A percentile compares a stretch with the other conserved stretches of the same genome.
Evolutionary conservation across 306 rosid species (phyloP).

Genomic region (Parietaria judaica): DNA sequence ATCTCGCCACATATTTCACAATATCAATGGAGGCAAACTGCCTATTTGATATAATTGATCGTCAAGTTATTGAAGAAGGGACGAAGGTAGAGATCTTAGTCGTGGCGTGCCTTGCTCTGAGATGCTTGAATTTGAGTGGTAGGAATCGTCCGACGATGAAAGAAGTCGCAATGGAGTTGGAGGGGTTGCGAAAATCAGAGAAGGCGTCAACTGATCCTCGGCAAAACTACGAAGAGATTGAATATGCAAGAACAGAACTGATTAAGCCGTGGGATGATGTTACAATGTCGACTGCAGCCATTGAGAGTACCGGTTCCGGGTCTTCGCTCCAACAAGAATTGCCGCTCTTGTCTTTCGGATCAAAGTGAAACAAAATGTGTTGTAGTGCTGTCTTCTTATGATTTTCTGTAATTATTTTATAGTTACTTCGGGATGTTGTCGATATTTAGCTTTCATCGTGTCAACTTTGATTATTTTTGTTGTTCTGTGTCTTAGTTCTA

Average conservation of each 20-base stretch:
- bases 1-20: conserved; percentile 29
- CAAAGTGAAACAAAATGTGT: background rate
- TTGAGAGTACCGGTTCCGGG: background rate
- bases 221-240: conserved; percentile 9
- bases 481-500: too few relatives aligned
- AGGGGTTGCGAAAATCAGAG: background rate
- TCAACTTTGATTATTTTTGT: too few relatives aligned
- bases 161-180: too few relatives aligned
- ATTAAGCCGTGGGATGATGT: conserved; percentile 2
- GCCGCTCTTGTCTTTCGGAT: background rate
- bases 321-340: background rate
- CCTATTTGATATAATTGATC: conserved; percentile 27
- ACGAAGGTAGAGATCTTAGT: too few relatives aligned
- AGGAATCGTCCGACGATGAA: too few relatives aligned
- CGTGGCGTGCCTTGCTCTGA: too few relatives aligned
- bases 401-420: too few relatives aligned
- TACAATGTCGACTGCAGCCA: background rate
- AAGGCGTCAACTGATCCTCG: background rate
- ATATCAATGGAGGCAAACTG: conserved; percentile 13
- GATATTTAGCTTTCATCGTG: too few relatives aligned
- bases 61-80: conserved; percentile 4
- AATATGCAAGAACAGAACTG: background rate
- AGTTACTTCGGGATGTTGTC: too few relatives aligned
- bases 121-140: too few relatives aligned
- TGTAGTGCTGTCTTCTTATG: too few relatives aligned